Conservation (phyloP, 345 rosid genomes). For the Rhizophora apiculata region DNA sequence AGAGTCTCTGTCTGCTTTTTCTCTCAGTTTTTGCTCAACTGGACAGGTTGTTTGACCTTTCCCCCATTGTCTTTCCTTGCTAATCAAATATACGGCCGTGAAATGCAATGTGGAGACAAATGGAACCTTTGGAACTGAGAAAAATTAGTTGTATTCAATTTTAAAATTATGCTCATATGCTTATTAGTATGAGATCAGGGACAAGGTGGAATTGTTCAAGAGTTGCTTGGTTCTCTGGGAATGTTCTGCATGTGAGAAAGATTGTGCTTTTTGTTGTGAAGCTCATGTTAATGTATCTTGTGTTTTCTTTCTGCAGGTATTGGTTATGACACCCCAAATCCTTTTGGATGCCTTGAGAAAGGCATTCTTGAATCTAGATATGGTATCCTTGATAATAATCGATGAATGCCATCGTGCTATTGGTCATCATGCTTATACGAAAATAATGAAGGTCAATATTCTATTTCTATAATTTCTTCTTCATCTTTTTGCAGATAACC, state of each 20-base stretch:
- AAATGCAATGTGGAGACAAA: not conserved
- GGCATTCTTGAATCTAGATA: constrained; percentile 55
- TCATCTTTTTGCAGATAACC: not conserved
- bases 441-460: constrained; percentile 67
- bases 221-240: no score
- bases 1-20: no score
- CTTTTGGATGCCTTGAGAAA: constrained; percentile 72
- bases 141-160: not conserved
- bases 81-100: no score
- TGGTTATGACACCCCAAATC: constrained; percentile 94
- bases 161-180: not conserved
- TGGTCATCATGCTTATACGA: constrained; percentile 77
- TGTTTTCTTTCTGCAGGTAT: constrained; percentile 45
- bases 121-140: not conserved
- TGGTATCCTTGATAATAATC: constrained; percentile 57
- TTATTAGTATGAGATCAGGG: not conserved
- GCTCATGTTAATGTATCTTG: not conserved
- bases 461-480: constrained; percentile 5
- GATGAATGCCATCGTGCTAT: constrained; percentile 89
- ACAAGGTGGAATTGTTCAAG: no score
- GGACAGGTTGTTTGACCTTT: no score
- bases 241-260: no score
- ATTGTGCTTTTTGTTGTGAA: not conserved
- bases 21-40: no score
- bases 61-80: no score